These are phyloP conservation scores for Fusarium veterinarium DNA, from an alignment of 2,329 filamentous ascomycete species.

Conservation along the genomic window DNA sequence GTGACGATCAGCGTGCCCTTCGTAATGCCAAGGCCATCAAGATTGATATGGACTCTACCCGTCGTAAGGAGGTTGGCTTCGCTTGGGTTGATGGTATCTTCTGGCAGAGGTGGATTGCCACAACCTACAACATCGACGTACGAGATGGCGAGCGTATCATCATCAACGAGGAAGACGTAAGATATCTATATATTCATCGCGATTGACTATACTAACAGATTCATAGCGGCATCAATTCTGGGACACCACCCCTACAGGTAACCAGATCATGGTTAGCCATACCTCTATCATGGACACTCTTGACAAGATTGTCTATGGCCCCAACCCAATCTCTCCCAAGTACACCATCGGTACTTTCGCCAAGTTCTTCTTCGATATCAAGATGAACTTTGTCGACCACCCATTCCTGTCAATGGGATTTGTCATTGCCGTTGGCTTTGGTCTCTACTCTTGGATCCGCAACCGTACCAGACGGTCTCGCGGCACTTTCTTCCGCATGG, in stretches of 20 bases:
- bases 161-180: slow-evolving; percentile 96
- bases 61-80: slow-evolving; percentile 90
- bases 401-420: slow-evolving; percentile 69
- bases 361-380: slow-evolving; percentile 76
- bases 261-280: slow-evolving; percentile 88
- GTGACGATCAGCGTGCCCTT: slow-evolving; percentile 87
- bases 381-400: slow-evolving; percentile 68
- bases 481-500: slow-evolving; percentile 71
- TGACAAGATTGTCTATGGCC: slow-evolving; percentile 74
- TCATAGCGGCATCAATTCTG: slow-evolving; percentile 89
- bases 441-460: slow-evolving; percentile 64
- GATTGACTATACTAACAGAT: slow-evolving; percentile 48
- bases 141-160: slow-evolving; percentile 90
- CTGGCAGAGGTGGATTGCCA: slow-evolving; percentile 96
- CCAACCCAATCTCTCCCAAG: slow-evolving; percentile 79
- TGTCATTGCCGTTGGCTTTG: slow-evolving; percentile 67
- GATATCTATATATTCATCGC: slow-evolving; percentile 50
- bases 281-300: slow-evolving; percentile 92
- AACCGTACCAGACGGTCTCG: slow-evolving; percentile 65
- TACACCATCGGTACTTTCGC: slow-evolving; percentile 79
- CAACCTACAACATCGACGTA: slow-evolving; percentile 93
- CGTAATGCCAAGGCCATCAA: slow-evolving; percentile 89
- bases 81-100: slow-evolving; percentile 98
- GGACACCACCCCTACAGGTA: slow-evolving; percentile 90
- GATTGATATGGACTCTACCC: slow-evolving; percentile 89